Evolutionary conservation across 2,329 filamentous ascomycete genomes (phyloP).

Genomic region (Ophiostoma pallidulum): DNA sequence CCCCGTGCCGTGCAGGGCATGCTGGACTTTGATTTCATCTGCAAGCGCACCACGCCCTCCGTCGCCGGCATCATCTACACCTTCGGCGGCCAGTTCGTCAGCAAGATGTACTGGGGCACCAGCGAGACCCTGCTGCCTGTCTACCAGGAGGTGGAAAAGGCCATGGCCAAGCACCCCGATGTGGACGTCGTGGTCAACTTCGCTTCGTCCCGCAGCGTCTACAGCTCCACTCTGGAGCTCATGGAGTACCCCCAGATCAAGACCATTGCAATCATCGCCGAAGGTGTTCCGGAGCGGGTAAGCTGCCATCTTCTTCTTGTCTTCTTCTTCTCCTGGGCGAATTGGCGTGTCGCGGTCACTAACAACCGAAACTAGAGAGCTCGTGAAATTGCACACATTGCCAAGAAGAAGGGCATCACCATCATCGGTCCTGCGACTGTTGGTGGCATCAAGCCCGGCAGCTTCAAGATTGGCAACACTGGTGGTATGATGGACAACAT

Average conservation of each 20-base stretch:
- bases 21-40: conserved; percentile 99
- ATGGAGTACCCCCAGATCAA: conserved; percentile 97
- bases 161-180: conserved; percentile 90
- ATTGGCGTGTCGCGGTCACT: conserved; percentile 16
- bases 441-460: conserved; percentile 97
- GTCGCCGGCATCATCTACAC: conserved; percentile 99
- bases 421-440: conserved; percentile 98
- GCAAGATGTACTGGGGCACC: conserved; percentile 99
- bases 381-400: conserved; percentile 93
- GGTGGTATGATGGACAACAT: conserved; percentile 99
- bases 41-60: conserved; percentile 93
- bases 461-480: conserved; percentile 99
- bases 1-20: conserved; percentile 85
- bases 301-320: conserved; percentile 30
- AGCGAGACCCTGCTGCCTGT: conserved; percentile 97
- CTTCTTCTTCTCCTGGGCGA: background rate
- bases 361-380: conserved; percentile 55
- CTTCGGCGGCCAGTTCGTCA: conserved; percentile 99
- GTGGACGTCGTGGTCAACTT: conserved; percentile 99
- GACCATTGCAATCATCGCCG: conserved; percentile 98
- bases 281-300: conserved; percentile 97
- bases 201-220: conserved; percentile 96
- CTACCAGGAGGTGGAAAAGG: conserved; percentile 90
- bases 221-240: conserved; percentile 96
- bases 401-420: conserved; percentile 96